phyloP scores from a whole-genome alignment of 2,329 filamentous ascomycete genomes.

The Colletotrichum karsti region DNA sequence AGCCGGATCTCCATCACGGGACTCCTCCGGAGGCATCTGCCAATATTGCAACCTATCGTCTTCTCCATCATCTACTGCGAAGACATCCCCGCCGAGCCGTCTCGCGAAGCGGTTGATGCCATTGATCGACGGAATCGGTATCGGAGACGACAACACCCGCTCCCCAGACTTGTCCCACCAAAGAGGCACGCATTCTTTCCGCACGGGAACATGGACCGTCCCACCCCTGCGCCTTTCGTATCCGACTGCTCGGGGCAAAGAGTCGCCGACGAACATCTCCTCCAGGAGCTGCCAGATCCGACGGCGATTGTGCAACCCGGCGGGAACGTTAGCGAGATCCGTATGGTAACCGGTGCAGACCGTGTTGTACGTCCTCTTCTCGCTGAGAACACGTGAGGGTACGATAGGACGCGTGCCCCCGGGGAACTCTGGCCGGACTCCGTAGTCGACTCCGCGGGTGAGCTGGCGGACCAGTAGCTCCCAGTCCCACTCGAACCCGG shows the following conservation, averaged over 20 bases:
- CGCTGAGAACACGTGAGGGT: too few relatives aligned
- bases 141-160: neutral
- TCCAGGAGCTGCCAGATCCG: neutral
- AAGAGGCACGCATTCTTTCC: neutral
- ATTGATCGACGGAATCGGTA: neutral
- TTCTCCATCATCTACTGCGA: neutral
- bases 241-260: neutral
- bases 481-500: neutral
- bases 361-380: neutral
- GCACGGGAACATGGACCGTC: neutral
- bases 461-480: neutral
- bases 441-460: neutral
- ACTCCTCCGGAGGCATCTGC: neutral
- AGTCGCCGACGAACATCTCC: neutral
- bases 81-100: neutral
- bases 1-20: neutral
- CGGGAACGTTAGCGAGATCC: neutral
- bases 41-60: neutral
- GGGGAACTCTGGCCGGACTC: neutral
- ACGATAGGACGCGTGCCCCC: too few relatives aligned
- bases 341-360: neutral
- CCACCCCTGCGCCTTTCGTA: fast-evolving
- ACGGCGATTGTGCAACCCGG: neutral
- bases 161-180: neutral
- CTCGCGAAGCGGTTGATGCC: neutral